Conservation (phyloP, 176 grass and related monocot genomes). For the Rhynchospora breviuscula region DNA sequence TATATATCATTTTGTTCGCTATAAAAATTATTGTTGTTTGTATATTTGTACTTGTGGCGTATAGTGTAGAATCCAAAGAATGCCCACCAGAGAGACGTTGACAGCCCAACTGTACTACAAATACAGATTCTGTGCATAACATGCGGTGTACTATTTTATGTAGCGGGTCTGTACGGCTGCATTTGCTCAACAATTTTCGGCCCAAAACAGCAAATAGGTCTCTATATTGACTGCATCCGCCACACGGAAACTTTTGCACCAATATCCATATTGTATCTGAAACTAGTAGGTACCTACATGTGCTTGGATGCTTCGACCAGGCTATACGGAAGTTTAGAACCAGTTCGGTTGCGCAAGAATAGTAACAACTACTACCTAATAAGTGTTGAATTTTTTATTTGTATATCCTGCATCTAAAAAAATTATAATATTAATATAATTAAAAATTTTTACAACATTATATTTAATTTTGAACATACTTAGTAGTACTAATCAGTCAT, state of each 20-base stretch:
- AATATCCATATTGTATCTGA: background rate
- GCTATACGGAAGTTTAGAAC: background rate
- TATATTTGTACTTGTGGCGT: constrained; percentile 12
- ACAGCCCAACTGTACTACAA: constrained; percentile 7
- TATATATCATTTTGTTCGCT: background rate
- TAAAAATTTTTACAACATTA: too few relatives aligned
- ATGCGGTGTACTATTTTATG: background rate
- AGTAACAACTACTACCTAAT: too few relatives aligned
- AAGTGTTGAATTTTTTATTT: too few relatives aligned
- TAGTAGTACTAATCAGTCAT: too few relatives aligned
- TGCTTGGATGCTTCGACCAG: constrained; percentile 8
- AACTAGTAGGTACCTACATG: constrained; percentile 11
- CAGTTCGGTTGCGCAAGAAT: background rate
- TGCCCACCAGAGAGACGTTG: constrained; percentile 2
- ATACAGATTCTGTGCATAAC: background rate
- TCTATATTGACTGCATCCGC: background rate
- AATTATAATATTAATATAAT: too few relatives aligned
- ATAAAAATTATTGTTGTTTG: background rate
- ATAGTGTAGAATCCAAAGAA: constrained; percentile 7
- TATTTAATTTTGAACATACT: too few relatives aligned
- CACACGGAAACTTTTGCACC: background rate
- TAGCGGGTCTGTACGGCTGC: background rate
- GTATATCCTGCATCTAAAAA: too few relatives aligned
- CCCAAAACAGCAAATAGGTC: too few relatives aligned
- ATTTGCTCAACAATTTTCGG: background rate